Conservation (phyloP, 179 eudicot genomes). For the Spinacia oleracea region DNA sequence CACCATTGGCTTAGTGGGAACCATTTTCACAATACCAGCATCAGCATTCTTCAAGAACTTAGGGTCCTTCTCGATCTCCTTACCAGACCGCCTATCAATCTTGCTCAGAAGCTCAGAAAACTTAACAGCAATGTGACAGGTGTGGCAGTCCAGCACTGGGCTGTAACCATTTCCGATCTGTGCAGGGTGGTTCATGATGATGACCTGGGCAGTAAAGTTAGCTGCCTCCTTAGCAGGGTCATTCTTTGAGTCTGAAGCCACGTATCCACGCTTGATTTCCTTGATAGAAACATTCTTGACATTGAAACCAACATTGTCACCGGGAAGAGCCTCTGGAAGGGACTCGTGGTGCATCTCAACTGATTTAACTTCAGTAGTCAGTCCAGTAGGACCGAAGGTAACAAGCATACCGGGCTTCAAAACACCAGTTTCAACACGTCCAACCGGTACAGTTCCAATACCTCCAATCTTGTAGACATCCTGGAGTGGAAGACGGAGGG, state of each 20-base stretch:
- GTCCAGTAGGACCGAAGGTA: constrained; percentile 39
- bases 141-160: constrained; percentile 37
- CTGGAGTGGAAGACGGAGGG: constrained; percentile 38
- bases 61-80: constrained; percentile 47
- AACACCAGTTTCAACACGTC: constrained; percentile 36
- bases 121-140: constrained; percentile 49
- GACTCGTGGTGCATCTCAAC: constrained; percentile 47
- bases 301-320: constrained; percentile 46
- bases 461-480: constrained; percentile 43
- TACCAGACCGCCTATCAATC: constrained; percentile 50
- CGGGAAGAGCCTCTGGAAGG: constrained; percentile 40
- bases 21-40: constrained; percentile 49
- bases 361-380: constrained; percentile 44
- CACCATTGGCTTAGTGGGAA: constrained; percentile 58
- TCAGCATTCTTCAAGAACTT: constrained; percentile 54
- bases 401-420: constrained; percentile 40
- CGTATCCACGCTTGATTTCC: constrained; percentile 51
- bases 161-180: constrained; percentile 37
- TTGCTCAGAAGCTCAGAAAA: constrained; percentile 44
- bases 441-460: constrained; percentile 42
- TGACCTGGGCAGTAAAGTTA: constrained; percentile 32
- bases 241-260: constrained; percentile 47
- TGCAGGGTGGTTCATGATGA: constrained; percentile 42
- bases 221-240: constrained; percentile 52
- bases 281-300: constrained; percentile 41